Conservation (phyloP, 805 yeast genomes). For the Komagataella ulmi region DNA sequence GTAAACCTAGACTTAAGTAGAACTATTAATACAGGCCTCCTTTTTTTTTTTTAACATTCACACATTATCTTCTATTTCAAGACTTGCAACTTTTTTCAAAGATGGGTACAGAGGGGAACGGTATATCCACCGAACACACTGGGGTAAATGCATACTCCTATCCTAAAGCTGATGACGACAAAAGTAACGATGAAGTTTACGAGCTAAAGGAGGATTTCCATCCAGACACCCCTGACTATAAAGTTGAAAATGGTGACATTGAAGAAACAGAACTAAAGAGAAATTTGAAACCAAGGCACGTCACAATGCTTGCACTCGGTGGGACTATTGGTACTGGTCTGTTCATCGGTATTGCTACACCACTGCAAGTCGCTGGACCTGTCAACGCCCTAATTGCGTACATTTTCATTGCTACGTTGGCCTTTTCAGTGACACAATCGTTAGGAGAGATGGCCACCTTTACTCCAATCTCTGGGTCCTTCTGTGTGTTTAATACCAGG, state of each 20-base stretch:
- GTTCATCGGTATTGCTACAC: constrained; percentile 48
- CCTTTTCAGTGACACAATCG: constrained; percentile 53
- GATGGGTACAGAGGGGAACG: neutral
- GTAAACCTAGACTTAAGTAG: no score
- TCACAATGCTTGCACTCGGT: constrained; percentile 66
- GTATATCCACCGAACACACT: neutral
- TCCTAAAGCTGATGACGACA: no score
- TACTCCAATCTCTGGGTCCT: constrained; percentile 56
- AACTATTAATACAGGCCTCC: no score
- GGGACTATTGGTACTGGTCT: constrained; percentile 74
- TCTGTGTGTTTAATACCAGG: constrained; percentile 54
- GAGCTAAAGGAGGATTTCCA: neutral
- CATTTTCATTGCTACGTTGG: constrained; percentile 53
- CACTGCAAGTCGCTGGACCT: constrained; percentile 50
- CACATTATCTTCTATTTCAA: neutral
- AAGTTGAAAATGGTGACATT: constrained; percentile 5
- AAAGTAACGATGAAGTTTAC: neutral
- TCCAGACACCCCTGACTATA: neutral
- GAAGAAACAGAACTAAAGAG: constrained; percentile 26
- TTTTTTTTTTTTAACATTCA: no score
- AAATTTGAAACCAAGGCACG: constrained; percentile 50
- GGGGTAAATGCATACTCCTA: neutral
- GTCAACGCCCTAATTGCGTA: constrained; percentile 53
- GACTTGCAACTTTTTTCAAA: neutral
- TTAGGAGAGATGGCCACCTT: constrained; percentile 75